Percentiles rank a stretch among this genome's conserved stretches.
phyloP scores from a whole-genome alignment of 2,329 filamentous ascomycete species.

The Geosmithia morbida region DNA sequence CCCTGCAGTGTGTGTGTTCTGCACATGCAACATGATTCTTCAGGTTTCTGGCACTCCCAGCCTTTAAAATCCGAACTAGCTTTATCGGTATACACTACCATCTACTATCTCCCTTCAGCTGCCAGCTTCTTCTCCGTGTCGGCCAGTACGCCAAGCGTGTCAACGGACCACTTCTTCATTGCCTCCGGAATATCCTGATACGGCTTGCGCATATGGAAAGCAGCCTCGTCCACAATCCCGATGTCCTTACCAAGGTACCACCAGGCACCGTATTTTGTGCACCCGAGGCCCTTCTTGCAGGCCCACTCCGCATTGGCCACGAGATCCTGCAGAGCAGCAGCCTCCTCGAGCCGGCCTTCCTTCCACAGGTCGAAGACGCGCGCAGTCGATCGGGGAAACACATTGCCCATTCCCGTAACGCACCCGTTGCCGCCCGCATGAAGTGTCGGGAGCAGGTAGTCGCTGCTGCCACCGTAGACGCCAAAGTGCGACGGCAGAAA shows the following conservation, averaged over 20 bases:
- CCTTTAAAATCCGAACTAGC: too few relatives aligned
- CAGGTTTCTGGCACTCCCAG: too few relatives aligned
- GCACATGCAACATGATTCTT: too few relatives aligned
- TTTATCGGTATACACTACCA: background rate
- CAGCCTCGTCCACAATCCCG: conserved; percentile 16
- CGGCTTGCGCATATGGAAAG: conserved; percentile 26
- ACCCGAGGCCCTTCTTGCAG: conserved; percentile 31
- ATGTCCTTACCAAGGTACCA: conserved; percentile 22
- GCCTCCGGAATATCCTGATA: conserved; percentile 22
- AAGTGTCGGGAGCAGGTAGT: conserved; percentile 25
- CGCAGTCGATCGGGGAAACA: conserved; percentile 27
- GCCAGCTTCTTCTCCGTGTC: conserved; percentile 12
- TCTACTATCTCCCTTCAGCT: background rate
- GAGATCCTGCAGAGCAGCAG: conserved; percentile 21
- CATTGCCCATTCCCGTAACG: conserved; percentile 29
- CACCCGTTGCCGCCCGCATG: conserved; percentile 24
- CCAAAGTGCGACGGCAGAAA: conserved; percentile 22
- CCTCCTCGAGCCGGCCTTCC: conserved; percentile 20
- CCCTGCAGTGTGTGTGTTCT: too few relatives aligned
- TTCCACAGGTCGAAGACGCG: conserved; percentile 25
- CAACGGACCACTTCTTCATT: conserved; percentile 24
- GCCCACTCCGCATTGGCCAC: conserved; percentile 33
- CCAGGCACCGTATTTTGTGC: conserved; percentile 30
- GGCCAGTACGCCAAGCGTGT: conserved; percentile 21
- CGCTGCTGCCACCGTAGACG: conserved; percentile 27